Conservation (phyloP, 2,329 filamentous ascomycete genomes). For the Fusarium sublunatum region DNA sequence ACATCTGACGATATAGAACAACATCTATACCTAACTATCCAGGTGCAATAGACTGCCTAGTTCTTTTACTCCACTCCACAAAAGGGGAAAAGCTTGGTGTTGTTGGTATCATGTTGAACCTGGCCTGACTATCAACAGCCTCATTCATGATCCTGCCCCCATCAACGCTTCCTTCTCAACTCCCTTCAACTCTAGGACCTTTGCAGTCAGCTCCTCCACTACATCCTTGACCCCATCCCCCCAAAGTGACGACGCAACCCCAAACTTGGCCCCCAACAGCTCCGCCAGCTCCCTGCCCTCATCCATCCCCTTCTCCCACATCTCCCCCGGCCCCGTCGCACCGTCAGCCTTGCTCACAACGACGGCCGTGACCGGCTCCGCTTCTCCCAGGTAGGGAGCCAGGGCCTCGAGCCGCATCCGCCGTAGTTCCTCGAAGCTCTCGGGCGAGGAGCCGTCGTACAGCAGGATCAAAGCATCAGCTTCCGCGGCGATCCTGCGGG, state of each 20-base stretch:
- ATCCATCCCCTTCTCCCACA: slow-evolving; percentile 28
- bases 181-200: slow-evolving; percentile 26
- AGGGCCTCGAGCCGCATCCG: slow-evolving; percentile 22
- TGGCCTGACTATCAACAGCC: not conserved
- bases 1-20: too few species aligned
- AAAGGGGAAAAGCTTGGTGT: not conserved
- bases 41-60: too few species aligned
- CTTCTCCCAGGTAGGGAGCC: slow-evolving; percentile 13
- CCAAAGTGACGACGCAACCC: slow-evolving; percentile 32
- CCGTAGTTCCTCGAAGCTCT: slow-evolving; percentile 26
- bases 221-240: slow-evolving; percentile 38
- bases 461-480: slow-evolving; percentile 35
- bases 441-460: slow-evolving; percentile 24
- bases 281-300: slow-evolving; percentile 29
- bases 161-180: slow-evolving; percentile 9
- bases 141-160: slow-evolving; percentile 5
- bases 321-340: slow-evolving; percentile 21
- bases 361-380: slow-evolving; percentile 18
- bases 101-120: too few species aligned
- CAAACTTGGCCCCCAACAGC: slow-evolving; percentile 29
- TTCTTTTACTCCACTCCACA: too few species aligned
- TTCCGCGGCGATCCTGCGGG: slow-evolving; percentile 14
- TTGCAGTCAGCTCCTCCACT: slow-evolving; percentile 34
- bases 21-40: not conserved
- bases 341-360: slow-evolving; percentile 34